Conservation (phyloP, 2,329 filamentous ascomycete species). For the Aspergillus vadensis region DNA sequence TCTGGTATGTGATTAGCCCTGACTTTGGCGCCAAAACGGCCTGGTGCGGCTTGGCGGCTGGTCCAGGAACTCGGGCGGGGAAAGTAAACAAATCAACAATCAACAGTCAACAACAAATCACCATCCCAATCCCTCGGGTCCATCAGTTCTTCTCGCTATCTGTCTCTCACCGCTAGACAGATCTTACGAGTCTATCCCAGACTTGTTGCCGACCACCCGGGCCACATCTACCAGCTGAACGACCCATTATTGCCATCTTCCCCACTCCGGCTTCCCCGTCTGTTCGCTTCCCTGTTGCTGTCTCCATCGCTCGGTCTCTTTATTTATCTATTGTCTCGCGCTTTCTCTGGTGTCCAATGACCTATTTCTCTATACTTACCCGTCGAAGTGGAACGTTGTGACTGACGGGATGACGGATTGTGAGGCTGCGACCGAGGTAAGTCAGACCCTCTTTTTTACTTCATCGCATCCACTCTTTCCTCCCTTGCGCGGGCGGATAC, state of each 20-base stretch:
- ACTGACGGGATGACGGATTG: neutral
- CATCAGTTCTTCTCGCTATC: neutral
- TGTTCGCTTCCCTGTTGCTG: neutral
- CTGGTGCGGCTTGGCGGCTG: conserved; percentile 8
- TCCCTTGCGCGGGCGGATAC: conserved; percentile 13
- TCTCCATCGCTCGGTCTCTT: neutral
- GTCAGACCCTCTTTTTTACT: neutral
- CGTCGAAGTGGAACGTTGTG: neutral
- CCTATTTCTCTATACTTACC: neutral
- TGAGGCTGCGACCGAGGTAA: neutral
- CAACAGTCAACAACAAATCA: conserved; percentile 7
- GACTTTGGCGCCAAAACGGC: neutral
- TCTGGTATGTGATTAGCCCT: too few relatives aligned
- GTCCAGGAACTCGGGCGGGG: conserved; percentile 3
- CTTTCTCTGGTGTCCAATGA: neutral
- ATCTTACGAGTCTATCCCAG: neutral
- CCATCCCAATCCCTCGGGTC: neutral
- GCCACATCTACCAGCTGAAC: neutral
- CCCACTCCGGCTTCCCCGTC: neutral
- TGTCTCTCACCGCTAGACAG: neutral
- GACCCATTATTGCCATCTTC: neutral
- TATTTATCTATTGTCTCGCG: neutral
- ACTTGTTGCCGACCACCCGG: too few relatives aligned
- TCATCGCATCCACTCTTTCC: neutral
- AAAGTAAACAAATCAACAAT: conserved; percentile 4